Base-by-base conservation (phyloP, 441 rosid genomes). In the Rhodomyrtus psidioides region DNA sequence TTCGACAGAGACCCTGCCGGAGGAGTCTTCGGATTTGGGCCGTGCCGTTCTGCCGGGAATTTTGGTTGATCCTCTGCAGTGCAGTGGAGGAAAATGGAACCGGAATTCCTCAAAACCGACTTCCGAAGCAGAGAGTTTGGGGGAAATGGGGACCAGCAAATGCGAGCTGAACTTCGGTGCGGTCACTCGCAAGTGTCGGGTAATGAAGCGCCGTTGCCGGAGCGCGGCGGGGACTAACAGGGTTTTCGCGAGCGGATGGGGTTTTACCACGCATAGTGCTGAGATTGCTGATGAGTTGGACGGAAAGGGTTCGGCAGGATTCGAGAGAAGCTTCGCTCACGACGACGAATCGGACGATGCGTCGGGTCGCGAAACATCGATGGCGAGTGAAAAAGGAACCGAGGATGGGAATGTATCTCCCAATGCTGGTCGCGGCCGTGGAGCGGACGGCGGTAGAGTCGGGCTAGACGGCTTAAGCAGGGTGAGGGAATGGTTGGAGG, bases 401-500 rank as follows among this genome's bases (percentile, higher is more conserved):
- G 46, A 34, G 76, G 76, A 65, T 65, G 26, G 46, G 46, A 65
- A 34, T 9, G 76, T 34, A 14, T 65, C 46, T 26, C 76, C 15
- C 26, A 1, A 9, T 23, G 46, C 46, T 26, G 76, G 46, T 34
- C 76, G 5, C 7, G 46, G 14, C 46, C 76, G 19, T 6, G 76
- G 46, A 65, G 76, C 0, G 76, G 2, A 65, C 14, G 26, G 9
- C 34, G 26, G 26, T 19, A 21, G 7, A 34, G 76, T 4, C n/a
- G 46, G 46, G 21, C 46, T 13, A 9, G 76, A 19, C 7, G 76
- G 14, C 76, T 62, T 56, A 83, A 87, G 83, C 53, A 75, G 76
- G 14, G 94, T 93, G 30, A 65, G 85, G n/a, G 85, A 89, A 84
- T 93, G 95, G 95, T 54, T 93, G 85, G 94, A 92, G 87, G 93